Base-by-base conservation (phyloP, 108 stramenopile genomes). In the Fragilariopsis cylindrus region DNA sequence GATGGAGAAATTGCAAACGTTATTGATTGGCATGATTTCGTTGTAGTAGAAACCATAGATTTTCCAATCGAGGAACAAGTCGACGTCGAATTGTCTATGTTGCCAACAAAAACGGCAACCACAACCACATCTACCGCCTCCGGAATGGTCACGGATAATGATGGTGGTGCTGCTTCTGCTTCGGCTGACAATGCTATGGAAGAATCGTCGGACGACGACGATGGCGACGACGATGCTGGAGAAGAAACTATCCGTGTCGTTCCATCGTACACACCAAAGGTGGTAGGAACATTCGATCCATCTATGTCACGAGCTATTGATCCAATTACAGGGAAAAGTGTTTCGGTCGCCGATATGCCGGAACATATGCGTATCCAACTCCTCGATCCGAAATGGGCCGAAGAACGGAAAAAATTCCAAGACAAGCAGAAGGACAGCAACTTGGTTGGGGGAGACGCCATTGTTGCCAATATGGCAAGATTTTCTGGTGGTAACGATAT, bases 1-100 rank as follows among this genome's bases (percentile, higher is more conserved):
- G 87, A 90, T 57, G 79, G 90, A 52, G 81, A 82, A 50, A 77
- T 84, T 12, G 63, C 72, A 4, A 63, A 63, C 43, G 71, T 78
- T 30, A 88, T 99, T 64, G 99, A 99, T 81, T 99, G 99, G 99
- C 95, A 97, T 80, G 97, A 98, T 77, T 99, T 99, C 77, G 96
- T 96, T 1, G 96, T 99, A 6, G 99, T 99, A 39, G 99, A 98
- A 81, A 98, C 97, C 39, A 98, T 99, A 74, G 97, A 97, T 49
- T 98, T 99, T 82, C 79, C 84, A 0, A 81, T 72, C 19, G 93
- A 97, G 72, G 97, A 98, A 85, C 81, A 86, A 2, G 92, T 94
- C 8, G 82, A 90, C 73, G 78, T 62, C 5, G 73, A 74, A 56
- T 48, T 84, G 45, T 72, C 83, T 47, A 64, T 72, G 67, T 73